Conservation (phyloP, 1,284 basidiomycete species). For the Rhodotorula sp. region DNA sequence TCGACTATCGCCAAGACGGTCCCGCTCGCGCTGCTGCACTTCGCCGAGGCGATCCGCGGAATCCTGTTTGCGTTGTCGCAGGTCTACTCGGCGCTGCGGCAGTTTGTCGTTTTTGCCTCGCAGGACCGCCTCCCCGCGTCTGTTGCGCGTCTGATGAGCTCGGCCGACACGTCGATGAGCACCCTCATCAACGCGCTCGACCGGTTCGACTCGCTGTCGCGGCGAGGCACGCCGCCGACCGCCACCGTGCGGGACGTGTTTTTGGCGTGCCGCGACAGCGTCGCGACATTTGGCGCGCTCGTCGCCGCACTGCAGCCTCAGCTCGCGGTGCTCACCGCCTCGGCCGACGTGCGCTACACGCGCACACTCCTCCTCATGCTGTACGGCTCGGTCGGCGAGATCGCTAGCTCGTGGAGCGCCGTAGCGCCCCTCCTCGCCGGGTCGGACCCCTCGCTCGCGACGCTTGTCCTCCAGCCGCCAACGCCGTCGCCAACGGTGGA, state of each 20-base stretch:
- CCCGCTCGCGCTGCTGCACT: constrained; percentile 68
- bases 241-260: constrained; percentile 79
- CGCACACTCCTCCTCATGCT: constrained; percentile 84
- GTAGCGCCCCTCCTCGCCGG: constrained; percentile 70
- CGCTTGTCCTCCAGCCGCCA: constrained; percentile 42
- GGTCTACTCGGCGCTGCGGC: constrained; percentile 83
- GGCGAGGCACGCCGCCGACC: constrained; percentile 64
- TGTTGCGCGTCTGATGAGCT: constrained; percentile 78
- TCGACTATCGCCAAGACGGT: constrained; percentile 69
- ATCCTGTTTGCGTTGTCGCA: constrained; percentile 92
- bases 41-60: constrained; percentile 85
- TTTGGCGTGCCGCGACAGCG: constrained; percentile 80
- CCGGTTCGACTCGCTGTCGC: constrained; percentile 82
- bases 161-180: constrained; percentile 78
- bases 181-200: constrained; percentile 86
- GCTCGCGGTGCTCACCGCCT: constrained; percentile 57
- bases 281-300: constrained; percentile 82
- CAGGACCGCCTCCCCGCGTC: constrained; percentile 83
- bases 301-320: constrained; percentile 45
- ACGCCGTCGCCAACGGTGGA: constrained; percentile 46
- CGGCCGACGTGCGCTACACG: constrained; percentile 83
- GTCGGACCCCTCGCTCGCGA: constrained; percentile 18
- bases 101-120: constrained; percentile 82
- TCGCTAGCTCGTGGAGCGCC: constrained; percentile 78
- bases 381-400: constrained; percentile 86